Conservation (phyloP, 2,329 filamentous ascomycete genomes). For the Aspergillus transmontanensis region DNA sequence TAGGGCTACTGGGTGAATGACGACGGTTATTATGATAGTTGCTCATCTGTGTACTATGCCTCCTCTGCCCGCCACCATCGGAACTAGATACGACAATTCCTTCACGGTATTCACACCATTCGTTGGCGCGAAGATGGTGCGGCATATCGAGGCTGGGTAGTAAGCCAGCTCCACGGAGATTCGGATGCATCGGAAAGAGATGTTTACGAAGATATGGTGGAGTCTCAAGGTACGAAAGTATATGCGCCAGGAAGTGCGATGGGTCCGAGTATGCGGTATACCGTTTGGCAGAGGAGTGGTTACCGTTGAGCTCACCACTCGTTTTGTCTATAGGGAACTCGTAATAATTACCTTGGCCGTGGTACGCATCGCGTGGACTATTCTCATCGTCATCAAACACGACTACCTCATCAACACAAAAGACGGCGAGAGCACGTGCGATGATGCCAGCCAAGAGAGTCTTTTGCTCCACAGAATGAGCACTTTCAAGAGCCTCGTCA, state of each 20-base stretch:
- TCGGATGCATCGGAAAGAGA: constrained; percentile 77
- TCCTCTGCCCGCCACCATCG: constrained; percentile 35
- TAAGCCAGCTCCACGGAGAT: constrained; percentile 71
- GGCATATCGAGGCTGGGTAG: constrained; percentile 82
- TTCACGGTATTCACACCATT: constrained; percentile 80
- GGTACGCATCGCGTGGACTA: constrained; percentile 49
- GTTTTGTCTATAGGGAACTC: constrained; percentile 26
- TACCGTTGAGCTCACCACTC: constrained; percentile 10
- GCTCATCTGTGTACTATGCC: constrained; percentile 31
- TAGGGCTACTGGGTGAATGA: constrained; percentile 20
- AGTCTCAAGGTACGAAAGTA: constrained; percentile 80
- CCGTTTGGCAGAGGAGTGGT: constrained; percentile 31
- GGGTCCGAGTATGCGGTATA: constrained; percentile 72
- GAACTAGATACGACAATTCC: constrained; percentile 61
- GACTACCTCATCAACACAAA: constrained; percentile 81
- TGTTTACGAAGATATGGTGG: constrained; percentile 77
- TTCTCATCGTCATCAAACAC: constrained; percentile 70
- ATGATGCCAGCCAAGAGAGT: constrained; percentile 73
- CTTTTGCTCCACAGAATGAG: constrained; percentile 73
- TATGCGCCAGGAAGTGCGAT: constrained; percentile 75
- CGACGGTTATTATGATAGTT: constrained; percentile 26
- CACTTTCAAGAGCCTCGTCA: constrained; percentile 49
- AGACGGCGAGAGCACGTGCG: constrained; percentile 78
- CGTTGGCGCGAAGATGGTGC: constrained; percentile 74
- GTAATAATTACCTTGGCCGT: constrained; percentile 42